Evolutionary conservation across 2,329 filamentous ascomycete species (phyloP).

Genomic region (Phyllosticta citribraziliensis): DNA sequence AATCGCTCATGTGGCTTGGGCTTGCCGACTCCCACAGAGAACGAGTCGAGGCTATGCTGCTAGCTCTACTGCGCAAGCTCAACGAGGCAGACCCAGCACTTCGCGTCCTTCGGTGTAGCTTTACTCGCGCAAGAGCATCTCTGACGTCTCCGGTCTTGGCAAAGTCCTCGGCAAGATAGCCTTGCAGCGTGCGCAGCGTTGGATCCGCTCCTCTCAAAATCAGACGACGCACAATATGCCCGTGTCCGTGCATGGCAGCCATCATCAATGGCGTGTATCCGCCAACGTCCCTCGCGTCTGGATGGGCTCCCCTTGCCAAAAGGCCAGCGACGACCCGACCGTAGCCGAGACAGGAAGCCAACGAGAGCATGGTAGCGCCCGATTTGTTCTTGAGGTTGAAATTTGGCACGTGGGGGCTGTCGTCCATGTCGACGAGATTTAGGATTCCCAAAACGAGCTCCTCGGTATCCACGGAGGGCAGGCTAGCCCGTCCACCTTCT

Average conservation of each 20-base stretch:
- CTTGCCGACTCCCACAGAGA: slow-evolving; percentile 52
- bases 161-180: slow-evolving; percentile 62
- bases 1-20: slow-evolving; percentile 6
- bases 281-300: slow-evolving; percentile 63
- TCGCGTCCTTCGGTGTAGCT: slow-evolving; percentile 54
- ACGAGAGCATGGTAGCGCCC: slow-evolving; percentile 72
- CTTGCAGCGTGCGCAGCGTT: slow-evolving; percentile 57
- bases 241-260: slow-evolving; percentile 65
- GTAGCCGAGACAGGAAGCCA: slow-evolving; percentile 66
- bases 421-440: slow-evolving; percentile 70
- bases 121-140: slow-evolving; percentile 52
- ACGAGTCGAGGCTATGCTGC: slow-evolving; percentile 56
- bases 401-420: slow-evolving; percentile 56
- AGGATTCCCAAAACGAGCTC: slow-evolving; percentile 60
- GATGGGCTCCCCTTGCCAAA: slow-evolving; percentile 66
- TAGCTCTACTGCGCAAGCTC: slow-evolving; percentile 51
- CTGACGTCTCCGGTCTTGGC: slow-evolving; percentile 56
- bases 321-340: slow-evolving; percentile 67
- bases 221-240: slow-evolving; percentile 66
- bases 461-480: slow-evolving; percentile 45
- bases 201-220: slow-evolving; percentile 65
- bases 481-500: neutral
- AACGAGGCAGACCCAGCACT: slow-evolving; percentile 44
- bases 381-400: slow-evolving; percentile 56
- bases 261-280: slow-evolving; percentile 78